Evolutionary conservation across 192 early-diverging fungal genomes (phyloP).

Genomic region (Backusella tarrabulga): DNA sequence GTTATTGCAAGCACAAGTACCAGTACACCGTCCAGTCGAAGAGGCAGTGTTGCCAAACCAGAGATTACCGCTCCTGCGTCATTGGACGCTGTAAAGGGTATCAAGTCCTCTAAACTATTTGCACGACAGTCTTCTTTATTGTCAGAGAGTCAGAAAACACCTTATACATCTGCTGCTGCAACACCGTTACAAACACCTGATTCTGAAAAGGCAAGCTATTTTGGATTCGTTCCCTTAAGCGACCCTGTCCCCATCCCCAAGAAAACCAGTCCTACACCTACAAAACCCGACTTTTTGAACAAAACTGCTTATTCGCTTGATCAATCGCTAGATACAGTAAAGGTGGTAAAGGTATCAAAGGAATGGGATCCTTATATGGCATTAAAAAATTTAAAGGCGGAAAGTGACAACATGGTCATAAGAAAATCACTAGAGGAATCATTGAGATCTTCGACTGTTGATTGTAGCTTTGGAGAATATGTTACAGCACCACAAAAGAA

Average conservation of each 20-base stretch:
- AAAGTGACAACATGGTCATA: slow-evolving; percentile 11
- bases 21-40: background rate
- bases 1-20: background rate
- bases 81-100: background rate
- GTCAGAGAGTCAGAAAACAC: background rate
- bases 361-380: slow-evolving; percentile 15
- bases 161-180: slow-evolving; percentile 22
- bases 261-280: background rate
- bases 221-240: background rate
- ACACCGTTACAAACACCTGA: background rate
- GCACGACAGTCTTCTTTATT: background rate
- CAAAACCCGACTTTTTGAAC: slow-evolving; percentile 1
- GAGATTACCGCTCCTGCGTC: background rate
- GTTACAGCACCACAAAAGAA: background rate
- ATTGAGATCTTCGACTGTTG: background rate
- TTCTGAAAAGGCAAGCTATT: background rate
- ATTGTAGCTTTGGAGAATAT: background rate
- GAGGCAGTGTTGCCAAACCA: background rate
- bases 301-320: background rate
- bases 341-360: background rate
- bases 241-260: background rate
- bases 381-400: background rate
- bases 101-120: slow-evolving; percentile 7
- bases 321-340: background rate
- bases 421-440: background rate